Percentiles rank a stretch among this genome's conserved stretches.
These are phyloP conservation scores for Yamadazyma insecticola DNA, from an alignment of 805 yeast genomes.

Conservation along the genomic window DNA sequence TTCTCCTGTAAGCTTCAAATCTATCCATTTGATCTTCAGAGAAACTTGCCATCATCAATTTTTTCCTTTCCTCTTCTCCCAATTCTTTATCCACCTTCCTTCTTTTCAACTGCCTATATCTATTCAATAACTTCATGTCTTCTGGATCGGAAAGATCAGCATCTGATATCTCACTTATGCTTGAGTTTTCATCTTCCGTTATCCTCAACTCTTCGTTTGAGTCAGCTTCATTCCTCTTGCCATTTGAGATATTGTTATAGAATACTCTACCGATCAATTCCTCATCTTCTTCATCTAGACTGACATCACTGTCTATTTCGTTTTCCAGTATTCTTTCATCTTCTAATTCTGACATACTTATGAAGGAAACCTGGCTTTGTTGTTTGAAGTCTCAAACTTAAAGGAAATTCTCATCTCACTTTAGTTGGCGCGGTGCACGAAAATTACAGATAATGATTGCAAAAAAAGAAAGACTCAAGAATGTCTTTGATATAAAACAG, in stretches of 20 bases:
- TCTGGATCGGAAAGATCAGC: constrained; percentile 31
- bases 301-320: constrained; percentile 27
- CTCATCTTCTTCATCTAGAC: constrained; percentile 43
- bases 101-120: constrained; percentile 27
- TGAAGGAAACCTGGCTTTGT: no score
- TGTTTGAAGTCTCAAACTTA: no score
- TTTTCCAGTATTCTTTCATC: no score
- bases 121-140: constrained; percentile 26
- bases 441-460: no score
- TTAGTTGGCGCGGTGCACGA: no score
- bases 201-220: constrained; percentile 14
- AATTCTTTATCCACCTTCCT: constrained; percentile 22
- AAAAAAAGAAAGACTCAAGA: no score
- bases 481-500: no score
- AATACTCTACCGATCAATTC: constrained; percentile 41
- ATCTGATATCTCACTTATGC: constrained; percentile 7
- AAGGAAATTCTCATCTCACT: no score
- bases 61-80: constrained; percentile 51
- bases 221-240: constrained; percentile 6
- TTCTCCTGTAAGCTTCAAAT: constrained; percentile 81
- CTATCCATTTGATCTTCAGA: constrained; percentile 81
- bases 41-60: constrained; percentile 65
- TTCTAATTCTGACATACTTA: no score
- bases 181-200: constrained; percentile 21
- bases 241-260: constrained; percentile 18